Evolutionary conservation across 345 rosid genomes (phyloP).

Genomic region (Streptanthus diversifolius): DNA sequence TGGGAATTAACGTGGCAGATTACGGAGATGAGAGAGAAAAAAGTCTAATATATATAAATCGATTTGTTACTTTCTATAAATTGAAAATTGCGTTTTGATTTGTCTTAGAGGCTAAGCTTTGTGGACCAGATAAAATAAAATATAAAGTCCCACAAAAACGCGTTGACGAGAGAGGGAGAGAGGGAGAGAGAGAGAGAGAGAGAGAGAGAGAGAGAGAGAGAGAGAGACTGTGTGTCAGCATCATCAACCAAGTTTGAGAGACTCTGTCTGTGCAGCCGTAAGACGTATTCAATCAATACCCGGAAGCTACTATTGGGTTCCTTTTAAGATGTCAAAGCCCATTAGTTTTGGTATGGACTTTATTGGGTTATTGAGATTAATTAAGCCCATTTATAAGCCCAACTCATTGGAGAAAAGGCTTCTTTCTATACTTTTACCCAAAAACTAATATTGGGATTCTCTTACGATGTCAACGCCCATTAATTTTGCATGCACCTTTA

Average conservation of each 20-base stretch:
- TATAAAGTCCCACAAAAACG: constrained; percentile 11
- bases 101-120: constrained; percentile 32
- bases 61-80: background rate
- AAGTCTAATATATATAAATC: background rate
- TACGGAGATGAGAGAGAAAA: background rate
- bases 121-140: background rate
- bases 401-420: background rate
- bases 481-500: background rate
- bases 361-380: background rate
- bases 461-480: background rate
- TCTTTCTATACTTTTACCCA: background rate
- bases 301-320: constrained; percentile 28
- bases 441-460: constrained; percentile 23
- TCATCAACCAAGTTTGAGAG: background rate
- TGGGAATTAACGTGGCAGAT: constrained; percentile 13
- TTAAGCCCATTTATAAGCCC: background rate
- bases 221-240: constrained; percentile 5
- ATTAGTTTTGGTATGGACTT: background rate
- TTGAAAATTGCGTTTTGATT: background rate
- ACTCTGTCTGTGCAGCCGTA: background rate
- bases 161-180: constrained; percentile 18
- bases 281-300: background rate
- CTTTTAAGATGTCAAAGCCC: background rate
- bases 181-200: background rate
- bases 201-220: background rate